Percentiles rank a stretch among this genome's conserved stretches.
phyloP scores from a whole-genome alignment of 2,329 filamentous ascomycete species.

The Aspergillus candidus region DNA sequence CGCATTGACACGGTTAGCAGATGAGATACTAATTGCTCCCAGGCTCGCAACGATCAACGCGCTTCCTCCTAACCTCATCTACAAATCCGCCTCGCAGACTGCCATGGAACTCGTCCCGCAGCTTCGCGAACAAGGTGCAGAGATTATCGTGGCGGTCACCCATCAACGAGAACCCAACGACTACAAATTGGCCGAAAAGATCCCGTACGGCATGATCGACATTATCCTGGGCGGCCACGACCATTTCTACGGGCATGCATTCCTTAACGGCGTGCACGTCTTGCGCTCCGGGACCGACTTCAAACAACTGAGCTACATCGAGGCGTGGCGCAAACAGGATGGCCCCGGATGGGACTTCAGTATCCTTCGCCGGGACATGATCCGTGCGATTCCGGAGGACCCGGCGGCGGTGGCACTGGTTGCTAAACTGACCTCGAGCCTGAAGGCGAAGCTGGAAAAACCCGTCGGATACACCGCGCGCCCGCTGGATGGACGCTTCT shows the following conservation, averaged over 20 bases:
- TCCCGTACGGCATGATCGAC: constrained; percentile 66
- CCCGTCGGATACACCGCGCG: constrained; percentile 76
- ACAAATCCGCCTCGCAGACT: constrained; percentile 69
- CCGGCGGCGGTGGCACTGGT: constrained; percentile 56
- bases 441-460: constrained; percentile 72
- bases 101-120: constrained; percentile 69
- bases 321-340: constrained; percentile 57
- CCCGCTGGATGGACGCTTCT: constrained; percentile 80
- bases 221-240: constrained; percentile 86
- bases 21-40: constrained; percentile 1
- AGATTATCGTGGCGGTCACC: constrained; percentile 75
- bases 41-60: constrained; percentile 80
- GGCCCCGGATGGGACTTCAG: constrained; percentile 66
- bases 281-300: constrained; percentile 88
- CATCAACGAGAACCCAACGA: constrained; percentile 89
- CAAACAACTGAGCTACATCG: constrained; percentile 84
- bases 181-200: constrained; percentile 71
- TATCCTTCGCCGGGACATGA: constrained; percentile 68
- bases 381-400: constrained; percentile 62
- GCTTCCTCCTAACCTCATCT: constrained; percentile 73
- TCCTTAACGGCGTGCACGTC: constrained; percentile 75
- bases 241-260: constrained; percentile 74
- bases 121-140: constrained; percentile 69
- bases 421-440: constrained; percentile 61
- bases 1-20: not conserved